These are phyloP conservation scores for Posidonia australis DNA, from an alignment of 106 monocot genomes.

Conservation along the genomic window DNA sequence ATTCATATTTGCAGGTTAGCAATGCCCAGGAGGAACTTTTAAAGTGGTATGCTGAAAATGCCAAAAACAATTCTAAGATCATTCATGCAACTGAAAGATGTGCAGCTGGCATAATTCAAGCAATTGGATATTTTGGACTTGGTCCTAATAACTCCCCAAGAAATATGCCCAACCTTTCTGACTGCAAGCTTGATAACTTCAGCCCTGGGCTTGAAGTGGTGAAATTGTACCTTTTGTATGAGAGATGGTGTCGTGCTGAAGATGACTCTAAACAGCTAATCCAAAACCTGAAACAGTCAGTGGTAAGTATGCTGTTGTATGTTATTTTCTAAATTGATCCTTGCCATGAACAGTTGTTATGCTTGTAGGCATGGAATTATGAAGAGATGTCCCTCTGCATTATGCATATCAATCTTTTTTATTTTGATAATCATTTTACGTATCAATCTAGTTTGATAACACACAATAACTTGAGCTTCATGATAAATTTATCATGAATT, in stretches of 20 bases:
- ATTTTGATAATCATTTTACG: no score
- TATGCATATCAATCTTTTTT: no score
- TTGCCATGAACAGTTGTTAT: not conserved
- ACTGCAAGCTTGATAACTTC: conserved; percentile 23
- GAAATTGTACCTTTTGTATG: conserved; percentile 59
- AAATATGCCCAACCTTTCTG: conserved; percentile 35
- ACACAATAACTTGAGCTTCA: not conserved
- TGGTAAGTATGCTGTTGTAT: conserved; percentile 32
- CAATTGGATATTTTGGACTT: conserved; percentile 73
- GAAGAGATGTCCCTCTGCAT: no score
- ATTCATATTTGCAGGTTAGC: conserved; percentile 42
- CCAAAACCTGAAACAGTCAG: conserved; percentile 39
- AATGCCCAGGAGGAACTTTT: conserved; percentile 94
- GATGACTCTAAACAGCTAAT: conserved; percentile 35
- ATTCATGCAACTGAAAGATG: conserved; percentile 79
- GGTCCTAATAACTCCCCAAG: conserved; percentile 67
- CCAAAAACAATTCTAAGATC: conserved; percentile 61
- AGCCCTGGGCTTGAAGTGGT: conserved; percentile 55
- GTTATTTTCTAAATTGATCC: not conserved
- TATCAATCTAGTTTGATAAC: no score
- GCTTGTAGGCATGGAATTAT: no score
- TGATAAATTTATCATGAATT: not conserved
- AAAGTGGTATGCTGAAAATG: conserved; percentile 75
- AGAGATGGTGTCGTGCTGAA: conserved; percentile 70
- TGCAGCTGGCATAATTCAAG: conserved; percentile 84